Percentiles rank a stretch among this genome's conserved stretches.
Conservation (phyloP, 177 flowering plant species). For the Vitis hybrid region DNA sequence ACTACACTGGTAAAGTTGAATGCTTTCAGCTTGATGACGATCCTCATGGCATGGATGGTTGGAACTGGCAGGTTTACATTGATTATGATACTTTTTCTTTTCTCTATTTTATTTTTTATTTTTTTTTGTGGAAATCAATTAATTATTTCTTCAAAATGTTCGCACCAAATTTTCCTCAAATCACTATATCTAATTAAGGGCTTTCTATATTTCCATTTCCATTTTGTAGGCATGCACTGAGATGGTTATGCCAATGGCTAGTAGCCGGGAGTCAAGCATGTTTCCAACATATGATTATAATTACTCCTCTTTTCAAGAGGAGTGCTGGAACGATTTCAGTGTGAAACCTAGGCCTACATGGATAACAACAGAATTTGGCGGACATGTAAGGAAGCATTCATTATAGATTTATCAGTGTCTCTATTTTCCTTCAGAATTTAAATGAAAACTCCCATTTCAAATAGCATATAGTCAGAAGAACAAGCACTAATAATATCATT, state of each 20-base stretch:
- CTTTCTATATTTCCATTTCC: constrained; percentile 3
- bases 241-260: constrained; percentile 94
- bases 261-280: constrained; percentile 66
- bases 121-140: not conserved
- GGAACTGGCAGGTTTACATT: constrained; percentile 84
- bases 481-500: too few relatives aligned
- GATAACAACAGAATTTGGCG: constrained; percentile 90
- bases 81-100: not conserved
- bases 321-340: constrained; percentile 47
- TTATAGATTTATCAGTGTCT: not conserved
- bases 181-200: not conserved
- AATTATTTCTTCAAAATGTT: not conserved
- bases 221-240: constrained; percentile 80
- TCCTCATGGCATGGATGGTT: constrained; percentile 87
- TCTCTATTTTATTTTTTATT: not conserved
- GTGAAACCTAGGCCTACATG: constrained; percentile 76
- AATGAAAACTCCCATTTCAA: not conserved
- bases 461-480: too few relatives aligned
- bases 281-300: constrained; percentile 68
- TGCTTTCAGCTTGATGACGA: constrained; percentile 85
- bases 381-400: constrained; percentile 60
- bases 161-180: not conserved
- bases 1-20: constrained; percentile 67
- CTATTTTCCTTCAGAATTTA: not conserved
- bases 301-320: constrained; percentile 47